Conservation (phyloP, 371 early-diverging fungal species). For the Choanephora cucurbitarum region DNA sequence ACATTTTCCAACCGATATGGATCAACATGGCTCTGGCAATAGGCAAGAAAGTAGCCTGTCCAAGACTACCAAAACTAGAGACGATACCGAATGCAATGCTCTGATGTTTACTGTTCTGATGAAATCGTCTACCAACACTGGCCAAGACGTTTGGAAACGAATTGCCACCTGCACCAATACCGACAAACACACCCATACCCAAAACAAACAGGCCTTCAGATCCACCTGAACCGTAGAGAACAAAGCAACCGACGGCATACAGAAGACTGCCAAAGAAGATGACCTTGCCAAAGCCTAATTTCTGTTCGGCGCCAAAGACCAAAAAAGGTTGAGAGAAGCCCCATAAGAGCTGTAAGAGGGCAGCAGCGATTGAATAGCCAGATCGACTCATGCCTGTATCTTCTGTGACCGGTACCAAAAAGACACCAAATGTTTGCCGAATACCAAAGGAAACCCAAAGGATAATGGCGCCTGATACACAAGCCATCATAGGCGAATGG, state of each 20-base stretch:
- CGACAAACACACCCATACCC: conserved; percentile 32
- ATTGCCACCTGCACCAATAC: conserved; percentile 33
- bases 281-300: conserved; percentile 35
- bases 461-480: conserved; percentile 25
- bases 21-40: conserved; percentile 28
- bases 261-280: conserved; percentile 24
- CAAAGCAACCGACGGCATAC: conserved; percentile 30
- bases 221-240: conserved; percentile 28
- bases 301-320: conserved; percentile 30
- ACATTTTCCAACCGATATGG: conserved; percentile 29
- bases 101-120: conserved; percentile 29
- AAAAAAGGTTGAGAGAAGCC: conserved; percentile 35
- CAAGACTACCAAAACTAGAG: conserved; percentile 38
- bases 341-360: conserved; percentile 34
- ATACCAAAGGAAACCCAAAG: conserved; percentile 38
- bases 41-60: conserved; percentile 38
- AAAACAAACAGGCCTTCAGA: conserved; percentile 34
- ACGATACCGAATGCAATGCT: conserved; percentile 40
- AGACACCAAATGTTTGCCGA: conserved; percentile 35
- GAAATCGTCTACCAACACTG: conserved; percentile 30
- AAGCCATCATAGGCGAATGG: conserved; percentile 14
- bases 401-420: conserved; percentile 31
- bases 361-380: conserved; percentile 34
- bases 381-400: conserved; percentile 36
- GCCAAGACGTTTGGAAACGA: conserved; percentile 36